These are phyloP conservation scores for Eragrostis tef DNA, from an alignment of 202 grass and related monocot species.

Conservation along the genomic window DNA sequence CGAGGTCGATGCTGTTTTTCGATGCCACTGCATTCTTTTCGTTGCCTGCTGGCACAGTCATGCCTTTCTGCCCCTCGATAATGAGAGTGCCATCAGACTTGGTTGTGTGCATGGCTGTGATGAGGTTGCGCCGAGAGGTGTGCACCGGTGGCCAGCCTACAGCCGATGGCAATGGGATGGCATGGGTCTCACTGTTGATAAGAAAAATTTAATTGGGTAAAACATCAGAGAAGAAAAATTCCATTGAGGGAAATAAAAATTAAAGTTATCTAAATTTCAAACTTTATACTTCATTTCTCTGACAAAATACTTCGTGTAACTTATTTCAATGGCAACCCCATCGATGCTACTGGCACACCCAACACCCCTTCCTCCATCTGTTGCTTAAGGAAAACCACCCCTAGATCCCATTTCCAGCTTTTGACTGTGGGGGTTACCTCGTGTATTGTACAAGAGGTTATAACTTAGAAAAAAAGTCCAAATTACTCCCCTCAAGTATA, in stretches of 20 bases:
- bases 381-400: too few relatives aligned
- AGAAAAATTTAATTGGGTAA: neutral
- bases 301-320: neutral
- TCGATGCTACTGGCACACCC: too few relatives aligned
- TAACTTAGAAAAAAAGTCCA: too few relatives aligned
- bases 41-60: neutral
- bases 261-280: neutral
- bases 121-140: constrained; percentile 57
- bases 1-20: neutral
- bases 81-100: neutral
- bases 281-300: neutral
- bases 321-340: too few relatives aligned
- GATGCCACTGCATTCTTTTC: neutral
- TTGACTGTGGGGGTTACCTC: too few relatives aligned
- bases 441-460: too few relatives aligned
- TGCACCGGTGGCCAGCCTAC: constrained; percentile 80
- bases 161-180: constrained; percentile 6
- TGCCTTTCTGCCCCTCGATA: neutral
- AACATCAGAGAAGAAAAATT: neutral
- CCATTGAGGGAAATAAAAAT: too few relatives aligned
- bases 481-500: too few relatives aligned
- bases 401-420: too few relatives aligned
- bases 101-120: constrained; percentile 16
- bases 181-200: constrained; percentile 8
- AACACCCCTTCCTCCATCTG: too few relatives aligned